Base-by-base conservation (phyloP, 805 yeast genomes). In the Yamadazyma endophytica region DNA sequence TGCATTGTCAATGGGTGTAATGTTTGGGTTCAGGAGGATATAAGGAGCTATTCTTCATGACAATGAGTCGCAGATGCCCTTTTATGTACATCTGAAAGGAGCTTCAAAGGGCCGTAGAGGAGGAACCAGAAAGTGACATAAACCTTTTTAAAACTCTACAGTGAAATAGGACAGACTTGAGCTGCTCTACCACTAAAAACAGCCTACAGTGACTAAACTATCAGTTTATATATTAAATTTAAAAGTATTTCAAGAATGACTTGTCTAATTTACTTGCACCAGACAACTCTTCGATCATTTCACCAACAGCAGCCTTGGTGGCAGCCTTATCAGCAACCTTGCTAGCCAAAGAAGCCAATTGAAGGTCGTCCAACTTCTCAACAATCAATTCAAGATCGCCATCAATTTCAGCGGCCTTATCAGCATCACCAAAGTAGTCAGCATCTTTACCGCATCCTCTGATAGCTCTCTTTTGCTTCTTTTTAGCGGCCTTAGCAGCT, bases 401-500 rank as follows among this genome's bases (percentile, higher is more conserved):
- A 43, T 84, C 94, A 46, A 83, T 80, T 37, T 66, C 62, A 37
- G 76, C 69, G 29, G 90, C 73, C 40, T 76, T 75, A 39, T 63
- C 75, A 37, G 79, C 82, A 50, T 81, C 87, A 47, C 92, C 92
- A 47, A 87, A 88, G 75, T 86, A 87, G 36, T 72, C 83, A 47
- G 71, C 77, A 26, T 85, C 96, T 72, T 89, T 87, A 45, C 78
- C 86, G 37, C 88, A 70, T 49, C 65, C 63, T 76, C 97, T 86
- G 44, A 92, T 63, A 24, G 79, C 62, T 72, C 95, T 82, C 81
- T 85, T 86, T 70, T 85, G 84, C 84, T 92, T 92, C 95, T 92
- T 92, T 75, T 87, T 89, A 32, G 96, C 96, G 48, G 84, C 86
- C 75, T 92, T 96, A 58, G 95, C 95, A 48, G 90, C 82, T 73